Conservation (phyloP, 2,329 filamentous ascomycete genomes). For the Pseudogymnoascus sp. region DNA sequence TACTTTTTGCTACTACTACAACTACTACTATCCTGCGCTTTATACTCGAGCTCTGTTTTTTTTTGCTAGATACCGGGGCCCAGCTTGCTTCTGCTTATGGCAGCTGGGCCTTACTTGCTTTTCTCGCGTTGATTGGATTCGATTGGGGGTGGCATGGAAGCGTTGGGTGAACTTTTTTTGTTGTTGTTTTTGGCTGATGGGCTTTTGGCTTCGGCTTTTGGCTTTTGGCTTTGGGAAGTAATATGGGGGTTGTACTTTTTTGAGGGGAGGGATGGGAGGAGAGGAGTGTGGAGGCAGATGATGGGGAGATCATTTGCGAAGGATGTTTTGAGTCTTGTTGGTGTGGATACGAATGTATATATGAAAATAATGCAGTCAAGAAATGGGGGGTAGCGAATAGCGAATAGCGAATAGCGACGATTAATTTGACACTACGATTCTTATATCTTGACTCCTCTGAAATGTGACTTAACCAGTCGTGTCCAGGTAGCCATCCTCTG, state of each 20-base stretch:
- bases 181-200: background rate
- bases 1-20: background rate
- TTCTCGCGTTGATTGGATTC: background rate
- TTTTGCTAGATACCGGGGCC: background rate
- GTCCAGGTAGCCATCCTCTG: background rate
- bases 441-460: background rate
- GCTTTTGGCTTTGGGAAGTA: background rate
- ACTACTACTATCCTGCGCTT: background rate
- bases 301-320: background rate
- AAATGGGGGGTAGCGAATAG: background rate
- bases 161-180: background rate
- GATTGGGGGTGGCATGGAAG: background rate
- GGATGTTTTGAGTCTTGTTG: background rate
- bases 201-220: background rate
- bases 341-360: slow-evolving; percentile 5
- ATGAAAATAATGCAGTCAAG: slow-evolving; percentile 4
- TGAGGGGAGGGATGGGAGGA: background rate
- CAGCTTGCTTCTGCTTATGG: background rate
- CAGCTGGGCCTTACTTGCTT: background rate
- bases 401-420: background rate
- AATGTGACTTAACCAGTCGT: background rate
- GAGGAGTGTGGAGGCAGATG: background rate
- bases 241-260: background rate
- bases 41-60: background rate
- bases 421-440: slow-evolving; percentile 3